phyloP scores from a whole-genome alignment of 2,329 filamentous ascomycete species.

The Didymosphaeria variabile region DNA sequence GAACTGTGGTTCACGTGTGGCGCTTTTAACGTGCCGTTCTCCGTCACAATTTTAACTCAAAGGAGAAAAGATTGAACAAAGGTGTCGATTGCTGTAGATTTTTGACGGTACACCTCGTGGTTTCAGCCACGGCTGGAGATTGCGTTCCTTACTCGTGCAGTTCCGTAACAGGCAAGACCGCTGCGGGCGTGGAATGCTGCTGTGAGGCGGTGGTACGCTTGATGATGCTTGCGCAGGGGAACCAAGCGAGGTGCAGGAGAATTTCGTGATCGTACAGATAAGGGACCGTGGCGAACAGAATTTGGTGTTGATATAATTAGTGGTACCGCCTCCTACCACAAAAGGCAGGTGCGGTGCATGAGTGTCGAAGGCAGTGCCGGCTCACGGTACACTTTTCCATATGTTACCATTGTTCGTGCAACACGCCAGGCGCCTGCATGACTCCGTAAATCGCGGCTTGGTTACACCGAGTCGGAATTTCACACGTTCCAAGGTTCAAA shows the following conservation, averaged over 20 bases:
- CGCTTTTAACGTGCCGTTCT: background rate
- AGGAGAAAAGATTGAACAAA: background rate
- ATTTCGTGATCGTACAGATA: background rate
- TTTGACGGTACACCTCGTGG: slow-evolving; percentile 2
- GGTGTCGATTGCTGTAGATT: slow-evolving; percentile 10
- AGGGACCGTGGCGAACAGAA: background rate
- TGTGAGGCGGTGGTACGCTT: slow-evolving; percentile 4
- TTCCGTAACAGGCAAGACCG: background rate
- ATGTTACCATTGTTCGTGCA: slow-evolving; percentile 1
- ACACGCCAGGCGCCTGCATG: background rate
- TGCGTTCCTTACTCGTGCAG: background rate
- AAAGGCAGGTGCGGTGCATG: background rate
- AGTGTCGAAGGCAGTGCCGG: slow-evolving; percentile 1
- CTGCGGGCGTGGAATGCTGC: background rate
- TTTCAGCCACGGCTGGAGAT: background rate
- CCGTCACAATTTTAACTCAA: slow-evolving; percentile 1
- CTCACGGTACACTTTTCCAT: slow-evolving; percentile 5
- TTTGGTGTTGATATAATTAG: background rate
- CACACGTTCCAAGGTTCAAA: background rate
- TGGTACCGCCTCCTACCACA: background rate
- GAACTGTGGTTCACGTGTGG: slow-evolving; percentile 8
- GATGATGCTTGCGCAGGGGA: background rate
- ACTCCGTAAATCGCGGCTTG: background rate
- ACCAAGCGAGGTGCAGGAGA: background rate
- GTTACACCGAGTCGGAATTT: background rate